phyloP scores from a whole-genome alignment of 2,329 filamentous ascomycete species.

The Alternaria sp. region DNA sequence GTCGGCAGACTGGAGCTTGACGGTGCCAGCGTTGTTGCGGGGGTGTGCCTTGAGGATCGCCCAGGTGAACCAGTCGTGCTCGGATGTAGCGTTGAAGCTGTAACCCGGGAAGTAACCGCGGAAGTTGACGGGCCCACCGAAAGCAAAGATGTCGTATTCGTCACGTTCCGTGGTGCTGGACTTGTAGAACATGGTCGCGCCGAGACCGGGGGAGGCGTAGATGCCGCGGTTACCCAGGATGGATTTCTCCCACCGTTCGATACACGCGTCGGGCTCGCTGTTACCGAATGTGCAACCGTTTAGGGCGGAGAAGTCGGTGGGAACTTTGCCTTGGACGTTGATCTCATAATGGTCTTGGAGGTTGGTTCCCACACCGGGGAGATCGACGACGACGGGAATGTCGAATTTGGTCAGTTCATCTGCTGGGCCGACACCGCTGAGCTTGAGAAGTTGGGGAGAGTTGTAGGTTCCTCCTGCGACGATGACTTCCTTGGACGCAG shows the following conservation, averaged over 20 bases:
- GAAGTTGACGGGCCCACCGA: constrained; percentile 64
- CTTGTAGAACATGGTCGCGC: constrained; percentile 58
- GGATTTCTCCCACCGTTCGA: constrained; percentile 55
- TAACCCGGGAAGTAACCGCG: constrained; percentile 65
- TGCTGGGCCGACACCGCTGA: constrained; percentile 68
- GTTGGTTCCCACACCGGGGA: constrained; percentile 70
- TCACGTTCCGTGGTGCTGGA: constrained; percentile 56
- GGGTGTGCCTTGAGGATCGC: constrained; percentile 69
- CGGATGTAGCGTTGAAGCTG: constrained; percentile 60
- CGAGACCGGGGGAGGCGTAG: constrained; percentile 62
- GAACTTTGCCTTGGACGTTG: constrained; percentile 57
- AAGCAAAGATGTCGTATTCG: constrained; percentile 64
- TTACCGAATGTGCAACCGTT: constrained; percentile 54
- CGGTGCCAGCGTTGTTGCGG: constrained; percentile 67
- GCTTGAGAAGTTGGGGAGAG: constrained; percentile 70
- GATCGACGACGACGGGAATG: constrained; percentile 65
- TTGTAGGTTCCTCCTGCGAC: constrained; percentile 64
- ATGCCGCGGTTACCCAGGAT: constrained; percentile 57
- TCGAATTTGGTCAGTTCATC: constrained; percentile 61
- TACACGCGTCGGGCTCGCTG: constrained; percentile 57
- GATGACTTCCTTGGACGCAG: constrained; percentile 46
- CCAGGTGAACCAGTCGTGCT: constrained; percentile 62
- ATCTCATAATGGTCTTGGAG: constrained; percentile 69
- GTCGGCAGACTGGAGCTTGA: constrained; percentile 67
- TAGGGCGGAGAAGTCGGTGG: constrained; percentile 48